A percentile compares a stretch with the other conserved stretches of the same genome.
Conservation (phyloP, 2,329 filamentous ascomycete genomes). For the Venturia aucupariae region DNA sequence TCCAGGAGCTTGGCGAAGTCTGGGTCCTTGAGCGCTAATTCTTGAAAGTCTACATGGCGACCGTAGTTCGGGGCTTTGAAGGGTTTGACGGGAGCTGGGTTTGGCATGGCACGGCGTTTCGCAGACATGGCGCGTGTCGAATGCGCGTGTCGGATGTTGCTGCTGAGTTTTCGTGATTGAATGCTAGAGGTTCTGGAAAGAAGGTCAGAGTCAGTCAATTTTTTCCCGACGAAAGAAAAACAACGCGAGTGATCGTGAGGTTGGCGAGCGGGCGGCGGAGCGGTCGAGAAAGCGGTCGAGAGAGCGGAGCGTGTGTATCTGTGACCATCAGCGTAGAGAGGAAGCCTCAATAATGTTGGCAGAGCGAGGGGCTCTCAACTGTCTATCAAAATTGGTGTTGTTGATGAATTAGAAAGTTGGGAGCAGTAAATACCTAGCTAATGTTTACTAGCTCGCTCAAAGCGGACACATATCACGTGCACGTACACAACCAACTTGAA, state of each 20-base stretch:
- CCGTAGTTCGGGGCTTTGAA: slow-evolving; percentile 20
- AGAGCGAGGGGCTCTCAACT: background rate
- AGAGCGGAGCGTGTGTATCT: background rate
- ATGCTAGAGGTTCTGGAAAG: background rate
- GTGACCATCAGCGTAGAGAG: background rate
- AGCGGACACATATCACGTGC: background rate
- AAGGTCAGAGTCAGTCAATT: background rate
- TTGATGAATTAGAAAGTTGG: background rate
- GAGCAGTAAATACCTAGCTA: too few relatives aligned
- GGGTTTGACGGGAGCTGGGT: background rate
- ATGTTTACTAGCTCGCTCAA: too few relatives aligned
- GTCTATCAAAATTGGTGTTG: background rate
- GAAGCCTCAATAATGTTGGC: background rate
- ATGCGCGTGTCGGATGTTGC: background rate
- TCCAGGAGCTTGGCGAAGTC: slow-evolving; percentile 47
- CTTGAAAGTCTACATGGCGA: slow-evolving; percentile 54
- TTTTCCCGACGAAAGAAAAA: background rate
- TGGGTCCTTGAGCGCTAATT: slow-evolving; percentile 48
- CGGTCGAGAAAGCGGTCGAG: background rate
- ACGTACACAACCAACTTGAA: too few relatives aligned
- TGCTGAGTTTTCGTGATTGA: background rate
- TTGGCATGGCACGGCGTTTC: background rate
- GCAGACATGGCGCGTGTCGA: background rate
- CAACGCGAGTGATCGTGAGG: background rate
- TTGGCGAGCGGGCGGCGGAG: background rate